phyloP scores from a whole-genome alignment of 805 yeast species.

The Naumovozyma dairenensis region DNA sequence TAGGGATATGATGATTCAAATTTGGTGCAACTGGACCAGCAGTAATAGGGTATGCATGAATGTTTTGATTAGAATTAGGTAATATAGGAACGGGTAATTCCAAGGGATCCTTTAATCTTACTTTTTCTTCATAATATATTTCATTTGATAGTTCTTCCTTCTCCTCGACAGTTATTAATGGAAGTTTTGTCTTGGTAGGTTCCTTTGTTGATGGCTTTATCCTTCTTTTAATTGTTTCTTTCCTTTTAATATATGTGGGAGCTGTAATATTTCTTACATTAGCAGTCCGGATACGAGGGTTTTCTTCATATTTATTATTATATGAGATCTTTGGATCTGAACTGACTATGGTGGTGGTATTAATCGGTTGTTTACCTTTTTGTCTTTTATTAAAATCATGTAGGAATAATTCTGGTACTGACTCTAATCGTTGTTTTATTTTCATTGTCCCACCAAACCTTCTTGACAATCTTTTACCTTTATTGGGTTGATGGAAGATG shows the following conservation, averaged over 20 bases:
- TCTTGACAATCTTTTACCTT: constrained; percentile 11
- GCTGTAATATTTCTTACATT: too few species aligned
- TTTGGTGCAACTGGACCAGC: neutral
- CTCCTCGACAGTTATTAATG: neutral
- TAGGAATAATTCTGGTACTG: constrained; percentile 25
- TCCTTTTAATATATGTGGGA: too few species aligned
- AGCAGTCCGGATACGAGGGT: too few species aligned
- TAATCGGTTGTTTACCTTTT: neutral
- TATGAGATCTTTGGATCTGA: neutral
- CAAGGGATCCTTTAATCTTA: neutral
- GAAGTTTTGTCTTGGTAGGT: neutral
- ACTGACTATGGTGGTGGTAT: too few species aligned
- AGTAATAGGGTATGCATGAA: neutral
- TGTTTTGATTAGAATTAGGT: neutral
- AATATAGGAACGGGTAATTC: too few species aligned
- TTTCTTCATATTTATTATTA: too few species aligned
- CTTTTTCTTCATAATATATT: neutral
- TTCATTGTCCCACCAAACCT: constrained; percentile 23
- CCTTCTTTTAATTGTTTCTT: neutral
- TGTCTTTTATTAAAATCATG: constrained; percentile 16
- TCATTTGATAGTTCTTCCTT: neutral
- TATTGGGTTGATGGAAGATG: neutral
- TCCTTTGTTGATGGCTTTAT: neutral
- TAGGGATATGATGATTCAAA: neutral
- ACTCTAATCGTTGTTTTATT: constrained; percentile 21